Base-by-base conservation (phyloP, 495 filamentous ascomycete genomes). In the Talaromyces thailandensis region DNA sequence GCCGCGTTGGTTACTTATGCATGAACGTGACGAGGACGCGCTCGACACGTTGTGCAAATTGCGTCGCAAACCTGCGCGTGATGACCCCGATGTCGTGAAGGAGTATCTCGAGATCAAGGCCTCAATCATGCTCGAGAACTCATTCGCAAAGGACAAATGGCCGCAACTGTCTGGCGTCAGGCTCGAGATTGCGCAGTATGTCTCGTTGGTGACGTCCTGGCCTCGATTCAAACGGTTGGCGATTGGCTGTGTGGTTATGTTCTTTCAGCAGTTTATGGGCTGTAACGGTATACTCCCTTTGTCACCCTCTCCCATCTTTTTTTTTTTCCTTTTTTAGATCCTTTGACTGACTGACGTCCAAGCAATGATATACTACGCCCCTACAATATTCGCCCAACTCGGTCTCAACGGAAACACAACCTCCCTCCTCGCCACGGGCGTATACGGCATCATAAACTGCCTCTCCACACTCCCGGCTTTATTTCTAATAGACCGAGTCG, bases 101-200 rank as follows among this genome's bases (percentile, higher is more conserved):
- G 91, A 93, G 66, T 92, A 87, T 70, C 79, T 90, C 29, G 91
- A 94, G 69, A 92, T 96, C 72, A 87, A 88, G 70, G 88, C 90
- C 0, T 88, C 91, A 62, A 86, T 86, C 4, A 79, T 86, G 59
- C 90, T 93, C 60, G 91, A 94, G 74, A 90, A 92, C 73, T 83
- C 88, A 16, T 88, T 84, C 28, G 79, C 87, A 0, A 81, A 82
- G 2, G 86, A 89, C 65, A 76, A 88, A 35, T 95, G 89, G 74
- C 90, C 90, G 4, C 70, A 85, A 14, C 68, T 91, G 6, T 79
- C 79, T 1, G 84, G 87, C 51, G 77, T 79, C 57, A 87, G 80
- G 2, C 71, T 76, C 23, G 70, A 73, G 64, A 58, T 64, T 61
- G 72, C 75, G 48, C 75, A 78, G 71, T 78, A 90, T 73, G 76